Percentiles rank a stretch among this genome's conserved stretches.
These are phyloP conservation scores for Pyracantha coccinea DNA, from an alignment of 331 rosid species.

Conservation along the genomic window DNA sequence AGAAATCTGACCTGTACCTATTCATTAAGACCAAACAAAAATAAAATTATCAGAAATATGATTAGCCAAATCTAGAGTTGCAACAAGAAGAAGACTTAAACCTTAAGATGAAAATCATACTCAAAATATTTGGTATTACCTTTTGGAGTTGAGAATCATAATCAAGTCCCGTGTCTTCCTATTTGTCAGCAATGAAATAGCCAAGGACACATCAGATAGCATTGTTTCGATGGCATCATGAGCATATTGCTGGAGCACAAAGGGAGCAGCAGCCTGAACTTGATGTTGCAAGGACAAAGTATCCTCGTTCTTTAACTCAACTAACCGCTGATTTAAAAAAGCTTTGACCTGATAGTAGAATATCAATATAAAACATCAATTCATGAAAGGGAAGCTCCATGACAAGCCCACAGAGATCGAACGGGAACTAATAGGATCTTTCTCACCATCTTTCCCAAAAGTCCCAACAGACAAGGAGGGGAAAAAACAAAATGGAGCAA, in stretches of 20 bases:
- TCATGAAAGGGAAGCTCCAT: neutral
- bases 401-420: neutral
- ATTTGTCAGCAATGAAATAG: conserved; percentile 76
- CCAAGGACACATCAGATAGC: conserved; percentile 58
- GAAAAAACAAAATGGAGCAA: neutral
- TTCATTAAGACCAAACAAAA: neutral
- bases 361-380: conserved; percentile 5
- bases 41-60: neutral
- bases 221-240: conserved; percentile 65
- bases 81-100: neutral
- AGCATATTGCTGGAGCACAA: conserved; percentile 75
- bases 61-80: neutral
- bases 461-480: neutral
- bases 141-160: conserved; percentile 91
- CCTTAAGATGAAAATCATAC: neutral
- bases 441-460: neutral
- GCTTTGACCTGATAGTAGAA: conserved; percentile 57
- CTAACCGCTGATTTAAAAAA: conserved; percentile 68
- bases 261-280: conserved; percentile 88
- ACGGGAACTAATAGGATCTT: neutral
- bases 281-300: conserved; percentile 80
- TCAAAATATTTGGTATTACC: conserved; percentile 22
- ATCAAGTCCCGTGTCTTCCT: conserved; percentile 81
- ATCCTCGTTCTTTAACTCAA: conserved; percentile 67
- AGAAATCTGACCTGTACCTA: neutral